Evolutionary conservation across 2,329 filamentous ascomycete species (phyloP).

Genomic region (Paracoccidioides lutzii): DNA sequence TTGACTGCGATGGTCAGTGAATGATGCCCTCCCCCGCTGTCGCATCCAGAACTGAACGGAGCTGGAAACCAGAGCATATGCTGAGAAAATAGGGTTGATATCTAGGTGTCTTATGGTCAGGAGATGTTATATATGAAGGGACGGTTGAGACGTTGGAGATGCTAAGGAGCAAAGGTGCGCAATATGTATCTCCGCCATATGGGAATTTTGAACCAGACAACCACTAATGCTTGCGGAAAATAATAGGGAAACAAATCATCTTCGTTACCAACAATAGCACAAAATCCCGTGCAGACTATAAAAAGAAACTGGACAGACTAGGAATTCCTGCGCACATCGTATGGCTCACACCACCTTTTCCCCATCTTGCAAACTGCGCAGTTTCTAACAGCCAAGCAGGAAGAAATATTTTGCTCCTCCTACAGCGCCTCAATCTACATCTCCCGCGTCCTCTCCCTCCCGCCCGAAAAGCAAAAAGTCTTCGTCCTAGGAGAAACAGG

Average conservation of each 20-base stretch:
- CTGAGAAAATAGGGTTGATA: conserved; percentile 26
- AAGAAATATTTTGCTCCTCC: conserved; percentile 91
- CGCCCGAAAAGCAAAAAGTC: conserved; percentile 73
- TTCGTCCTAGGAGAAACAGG: conserved; percentile 86
- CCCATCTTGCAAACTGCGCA: neutral
- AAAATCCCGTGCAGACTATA: conserved; percentile 84
- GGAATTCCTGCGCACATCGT: conserved; percentile 63
- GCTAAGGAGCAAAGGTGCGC: conserved; percentile 62
- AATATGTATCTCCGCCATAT: too few species aligned
- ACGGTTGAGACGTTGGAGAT: conserved; percentile 75
- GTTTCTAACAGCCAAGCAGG: conserved; percentile 29
- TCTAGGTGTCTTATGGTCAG: conserved; percentile 89
- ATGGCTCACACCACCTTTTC: conserved; percentile 11
- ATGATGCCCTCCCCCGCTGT: neutral
- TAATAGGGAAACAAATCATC: conserved; percentile 70
- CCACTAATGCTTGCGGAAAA: neutral
- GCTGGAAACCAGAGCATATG: conserved; percentile 15
- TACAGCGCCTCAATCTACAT: conserved; percentile 97
- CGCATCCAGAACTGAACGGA: neutral
- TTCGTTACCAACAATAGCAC: conserved; percentile 99
- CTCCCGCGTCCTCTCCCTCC: conserved; percentile 72
- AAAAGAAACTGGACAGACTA: conserved; percentile 72
- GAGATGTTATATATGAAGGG: conserved; percentile 75
- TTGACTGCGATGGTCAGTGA: conserved; percentile 92
- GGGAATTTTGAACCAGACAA: neutral